Base-by-base conservation (phyloP, 495 filamentous ascomycete species). In the Penicillium goetzii region DNA sequence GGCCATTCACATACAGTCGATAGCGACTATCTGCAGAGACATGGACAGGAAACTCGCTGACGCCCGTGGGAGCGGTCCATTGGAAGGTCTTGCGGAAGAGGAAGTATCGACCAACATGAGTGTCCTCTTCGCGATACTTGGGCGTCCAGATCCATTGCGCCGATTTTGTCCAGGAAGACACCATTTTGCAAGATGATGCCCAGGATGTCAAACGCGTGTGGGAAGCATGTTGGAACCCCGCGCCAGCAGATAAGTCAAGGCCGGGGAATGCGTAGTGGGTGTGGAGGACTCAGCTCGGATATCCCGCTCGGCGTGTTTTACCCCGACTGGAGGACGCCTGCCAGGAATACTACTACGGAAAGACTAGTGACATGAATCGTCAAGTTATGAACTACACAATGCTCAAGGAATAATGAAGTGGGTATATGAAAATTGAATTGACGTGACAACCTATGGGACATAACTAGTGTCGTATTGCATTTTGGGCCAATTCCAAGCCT, bases 21-120 rank as follows among this genome's bases (percentile, higher is more conserved):
- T 75, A 75, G 14, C 70, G 72, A 41, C 60, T 75, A 50, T 75
- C 72, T 6, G 72, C 72, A 15, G 72, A 72, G 17, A 74, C 62
- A 43, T 70, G 65, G 3, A 73, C 45, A 1, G 26, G 52, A 10
- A 58, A 43, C 19, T 68, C 43, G 4, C 41, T 11, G 0, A 60
- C 52, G 1, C 49, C 40, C 0, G 41, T 12, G 0, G 45, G 30
- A 12, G 34, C 17, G 15, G 59, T 52, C 63, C 63, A 62, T 40
- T 62, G 55, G 62, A 74, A 74, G 19, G 45, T 66, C 41, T 68
- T 67, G 10, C 71, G 68, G 34, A 73, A 71, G 23, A 66, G 68
- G 11, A 71, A 68, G 43, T 68, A 67, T 8, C 65, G 66, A 15
- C 64, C 71, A 19, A 59, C 53, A n/a, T 61, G 63, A n/a, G 41